phyloP scores from a whole-genome alignment of 2,329 filamentous ascomycete species.

The Endoconidiophora polonica region DNA sequence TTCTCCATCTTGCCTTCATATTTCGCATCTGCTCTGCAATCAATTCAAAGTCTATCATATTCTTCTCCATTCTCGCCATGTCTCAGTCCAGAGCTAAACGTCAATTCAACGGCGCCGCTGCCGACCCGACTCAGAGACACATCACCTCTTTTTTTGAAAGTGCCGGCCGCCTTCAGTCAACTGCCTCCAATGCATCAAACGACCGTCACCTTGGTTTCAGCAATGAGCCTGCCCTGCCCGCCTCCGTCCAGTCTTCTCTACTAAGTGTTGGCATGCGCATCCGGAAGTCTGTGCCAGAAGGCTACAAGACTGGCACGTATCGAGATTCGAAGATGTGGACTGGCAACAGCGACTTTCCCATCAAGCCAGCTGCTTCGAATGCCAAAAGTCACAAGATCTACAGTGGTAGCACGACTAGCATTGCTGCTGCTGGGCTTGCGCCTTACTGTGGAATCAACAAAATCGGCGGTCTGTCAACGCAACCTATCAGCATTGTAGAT shows the following conservation, averaged over 20 bases:
- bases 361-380: neutral
- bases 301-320: constrained; percentile 55
- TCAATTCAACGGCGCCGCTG: constrained; percentile 41
- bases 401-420: constrained; percentile 16
- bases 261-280: constrained; percentile 87
- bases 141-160: constrained; percentile 46
- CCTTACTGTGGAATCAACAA: constrained; percentile 73
- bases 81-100: constrained; percentile 40
- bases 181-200: constrained; percentile 16
- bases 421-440: constrained; percentile 48
- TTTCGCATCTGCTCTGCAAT: too few species aligned
- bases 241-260: constrained; percentile 61
- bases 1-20: too few species aligned
- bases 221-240: constrained; percentile 35
- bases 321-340: constrained; percentile 1
- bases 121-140: constrained; percentile 41
- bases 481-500: constrained; percentile 28
- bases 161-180: constrained; percentile 10
- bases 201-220: constrained; percentile 3
- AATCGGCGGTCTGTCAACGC: constrained; percentile 49
- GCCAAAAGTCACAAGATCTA: neutral
- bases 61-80: constrained; percentile 22
- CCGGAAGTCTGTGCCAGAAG: constrained; percentile 81
- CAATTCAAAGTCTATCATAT: neutral
- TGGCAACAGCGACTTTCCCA: constrained; percentile 28